These are phyloP conservation scores for Monosporascus sp. DNA, from an alignment of 2,329 filamentous ascomycete species.

Conservation along the genomic window DNA sequence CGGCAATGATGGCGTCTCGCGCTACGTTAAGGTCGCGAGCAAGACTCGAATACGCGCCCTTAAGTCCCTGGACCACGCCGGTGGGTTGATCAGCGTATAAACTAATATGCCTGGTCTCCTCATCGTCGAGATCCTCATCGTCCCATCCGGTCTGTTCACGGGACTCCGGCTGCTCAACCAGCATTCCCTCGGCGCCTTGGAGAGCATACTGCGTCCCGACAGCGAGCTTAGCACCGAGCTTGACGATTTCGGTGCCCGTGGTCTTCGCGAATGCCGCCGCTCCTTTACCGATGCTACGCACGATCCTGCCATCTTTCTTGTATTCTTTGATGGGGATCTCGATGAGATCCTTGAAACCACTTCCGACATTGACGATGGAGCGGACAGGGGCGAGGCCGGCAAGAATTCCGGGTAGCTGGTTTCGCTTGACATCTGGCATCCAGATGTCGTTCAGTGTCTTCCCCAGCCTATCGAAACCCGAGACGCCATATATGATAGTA, in stretches of 20 bases:
- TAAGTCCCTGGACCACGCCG: slow-evolving; percentile 78
- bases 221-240: slow-evolving; percentile 87
- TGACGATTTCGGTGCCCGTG: slow-evolving; percentile 90
- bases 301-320: slow-evolving; percentile 84
- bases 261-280: slow-evolving; percentile 86
- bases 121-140: slow-evolving; percentile 57
- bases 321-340: slow-evolving; percentile 91
- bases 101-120: slow-evolving; percentile 74
- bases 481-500: slow-evolving; percentile 87
- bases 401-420: slow-evolving; percentile 83
- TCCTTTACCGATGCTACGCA: slow-evolving; percentile 88
- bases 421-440: slow-evolving; percentile 86
- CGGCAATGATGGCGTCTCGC: slow-evolving; percentile 86
- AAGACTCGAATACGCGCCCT: slow-evolving; percentile 75
- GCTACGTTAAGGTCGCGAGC: slow-evolving; percentile 83
- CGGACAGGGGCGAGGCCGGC: slow-evolving; percentile 87
- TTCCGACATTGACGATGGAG: slow-evolving; percentile 84
- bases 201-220: slow-evolving; percentile 93
- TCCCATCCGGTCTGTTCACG: slow-evolving; percentile 41
- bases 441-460: slow-evolving; percentile 91
- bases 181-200: slow-evolving; percentile 78
- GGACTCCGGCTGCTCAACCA: slow-evolving; percentile 42
- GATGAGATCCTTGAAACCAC: slow-evolving; percentile 78
- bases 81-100: slow-evolving; percentile 93
- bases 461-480: slow-evolving; percentile 84